Conservation (phyloP, 2,329 filamentous ascomycete species). For the Botryotinia globosa region DNA sequence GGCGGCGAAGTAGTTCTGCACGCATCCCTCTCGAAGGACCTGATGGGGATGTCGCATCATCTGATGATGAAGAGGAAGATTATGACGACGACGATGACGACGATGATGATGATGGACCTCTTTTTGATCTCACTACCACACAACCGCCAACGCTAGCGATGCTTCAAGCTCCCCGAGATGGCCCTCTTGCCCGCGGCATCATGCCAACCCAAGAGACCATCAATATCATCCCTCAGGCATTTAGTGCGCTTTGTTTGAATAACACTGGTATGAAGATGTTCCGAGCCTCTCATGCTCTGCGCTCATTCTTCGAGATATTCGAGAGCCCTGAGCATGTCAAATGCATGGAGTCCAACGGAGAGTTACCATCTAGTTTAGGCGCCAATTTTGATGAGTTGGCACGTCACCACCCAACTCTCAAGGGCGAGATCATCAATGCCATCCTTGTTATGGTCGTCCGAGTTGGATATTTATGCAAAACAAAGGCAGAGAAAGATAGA, state of each 20-base stretch:
- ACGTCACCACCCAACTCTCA: slow-evolving; percentile 84
- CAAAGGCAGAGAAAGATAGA: slow-evolving; percentile 64
- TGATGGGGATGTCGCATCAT: slow-evolving; percentile 3
- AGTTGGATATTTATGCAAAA: slow-evolving; percentile 70
- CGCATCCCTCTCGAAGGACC: slow-evolving; percentile 1
- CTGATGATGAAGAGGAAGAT: slow-evolving; percentile 36
- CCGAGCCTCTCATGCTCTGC: slow-evolving; percentile 74
- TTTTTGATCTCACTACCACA: slow-evolving; percentile 40
- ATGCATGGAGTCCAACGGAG: slow-evolving; percentile 72
- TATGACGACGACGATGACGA: slow-evolving; percentile 31
- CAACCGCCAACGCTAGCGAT: slow-evolving; percentile 54
- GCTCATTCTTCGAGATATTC: slow-evolving; percentile 93
- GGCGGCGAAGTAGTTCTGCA: slow-evolving; percentile 15
- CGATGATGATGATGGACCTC: slow-evolving; percentile 38
- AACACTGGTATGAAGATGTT: slow-evolving; percentile 84
- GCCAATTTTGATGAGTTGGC: slow-evolving; percentile 90
- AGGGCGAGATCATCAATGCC: slow-evolving; percentile 76
- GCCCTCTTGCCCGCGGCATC: slow-evolving; percentile 65
- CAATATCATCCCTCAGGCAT: slow-evolving; percentile 77
- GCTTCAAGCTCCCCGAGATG: slow-evolving; percentile 46
- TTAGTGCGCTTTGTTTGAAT: slow-evolving; percentile 93
- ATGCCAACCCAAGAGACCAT: slow-evolving; percentile 88
- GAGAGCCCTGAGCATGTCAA: slow-evolving; percentile 87
- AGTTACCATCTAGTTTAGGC: slow-evolving; percentile 72
- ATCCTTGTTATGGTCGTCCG: slow-evolving; percentile 85